phyloP scores from a whole-genome alignment of 2,329 filamentous ascomycete genomes.

The Xylaria multiplex region DNA sequence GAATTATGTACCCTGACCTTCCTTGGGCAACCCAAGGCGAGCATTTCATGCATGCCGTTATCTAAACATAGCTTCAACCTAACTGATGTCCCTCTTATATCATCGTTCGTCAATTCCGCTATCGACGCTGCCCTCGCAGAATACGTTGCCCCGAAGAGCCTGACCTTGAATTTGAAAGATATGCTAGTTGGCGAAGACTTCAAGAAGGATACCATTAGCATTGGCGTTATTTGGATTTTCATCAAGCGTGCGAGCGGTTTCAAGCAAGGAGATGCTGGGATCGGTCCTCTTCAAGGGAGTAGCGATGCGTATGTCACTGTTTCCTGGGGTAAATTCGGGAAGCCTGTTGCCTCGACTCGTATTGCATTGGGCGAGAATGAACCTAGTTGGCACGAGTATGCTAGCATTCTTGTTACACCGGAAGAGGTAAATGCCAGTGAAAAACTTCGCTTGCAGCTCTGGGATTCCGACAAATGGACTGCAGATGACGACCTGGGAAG shows the following conservation, averaged over 20 bases:
- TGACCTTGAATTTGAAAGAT: conserved; percentile 78
- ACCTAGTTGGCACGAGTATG: conserved; percentile 76
- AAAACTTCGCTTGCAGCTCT: conserved; percentile 74
- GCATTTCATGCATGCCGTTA: conserved; percentile 75
- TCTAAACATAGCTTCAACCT: conserved; percentile 76
- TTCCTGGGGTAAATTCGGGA: conserved; percentile 81
- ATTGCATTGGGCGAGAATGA: conserved; percentile 73
- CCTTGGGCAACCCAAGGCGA: conserved; percentile 77
- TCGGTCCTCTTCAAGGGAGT: conserved; percentile 70
- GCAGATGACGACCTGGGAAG: conserved; percentile 80
- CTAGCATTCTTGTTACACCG: conserved; percentile 73
- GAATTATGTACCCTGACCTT: conserved; percentile 79
- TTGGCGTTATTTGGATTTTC: conserved; percentile 72
- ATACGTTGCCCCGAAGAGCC: conserved; percentile 79
- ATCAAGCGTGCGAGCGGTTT: conserved; percentile 76
- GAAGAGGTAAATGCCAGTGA: conserved; percentile 79
- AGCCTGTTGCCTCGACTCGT: conserved; percentile 72
- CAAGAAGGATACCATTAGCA: conserved; percentile 75
- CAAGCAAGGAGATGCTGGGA: conserved; percentile 73
- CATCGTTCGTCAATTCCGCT: conserved; percentile 77
- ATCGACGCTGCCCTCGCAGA: conserved; percentile 78
- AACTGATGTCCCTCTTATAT: conserved; percentile 80
- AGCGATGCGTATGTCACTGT: conserved; percentile 78
- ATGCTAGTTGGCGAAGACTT: conserved; percentile 82
- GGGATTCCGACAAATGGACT: conserved; percentile 78